phyloP scores from a whole-genome alignment of 2,329 filamentous ascomycete species.

The Scopulariopsis brevicaulis region DNA sequence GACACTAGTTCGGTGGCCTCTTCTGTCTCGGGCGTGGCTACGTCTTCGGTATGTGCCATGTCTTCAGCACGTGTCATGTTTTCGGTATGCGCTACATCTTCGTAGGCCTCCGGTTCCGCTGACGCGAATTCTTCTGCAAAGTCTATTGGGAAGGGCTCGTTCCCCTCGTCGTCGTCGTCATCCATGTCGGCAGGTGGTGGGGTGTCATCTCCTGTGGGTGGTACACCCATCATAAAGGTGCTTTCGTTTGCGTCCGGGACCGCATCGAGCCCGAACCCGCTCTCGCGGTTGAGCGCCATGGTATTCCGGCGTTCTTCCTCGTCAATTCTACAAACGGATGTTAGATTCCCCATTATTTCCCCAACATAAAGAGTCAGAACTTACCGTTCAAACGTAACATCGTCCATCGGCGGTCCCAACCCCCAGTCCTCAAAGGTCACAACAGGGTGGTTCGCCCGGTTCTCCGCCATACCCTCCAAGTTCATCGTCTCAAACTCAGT shows the following conservation, averaged over 20 bases:
- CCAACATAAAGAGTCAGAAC: constrained; percentile 1
- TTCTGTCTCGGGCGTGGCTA: constrained; percentile 2
- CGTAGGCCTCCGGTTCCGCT: constrained; percentile 1
- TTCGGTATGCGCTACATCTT: too few species aligned
- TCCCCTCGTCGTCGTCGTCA: constrained; percentile 8
- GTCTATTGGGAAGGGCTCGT: background rate
- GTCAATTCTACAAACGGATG: constrained; percentile 18
- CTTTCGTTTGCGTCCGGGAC: constrained; percentile 24
- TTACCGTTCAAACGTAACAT: constrained; percentile 31
- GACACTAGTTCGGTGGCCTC: constrained; percentile 1
- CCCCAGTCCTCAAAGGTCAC: constrained; percentile 29
- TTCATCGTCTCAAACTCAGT: constrained; percentile 36
- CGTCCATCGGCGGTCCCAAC: constrained; percentile 23
- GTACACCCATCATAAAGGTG: constrained; percentile 28
- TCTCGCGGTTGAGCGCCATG: constrained; percentile 26
- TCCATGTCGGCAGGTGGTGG: constrained; percentile 4
- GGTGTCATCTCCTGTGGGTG: constrained; percentile 10
- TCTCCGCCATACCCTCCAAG: constrained; percentile 27
- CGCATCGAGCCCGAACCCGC: constrained; percentile 35
- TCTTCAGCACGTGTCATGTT: too few species aligned
- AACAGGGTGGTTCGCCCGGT: constrained; percentile 41
- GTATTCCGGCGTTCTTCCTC: constrained; percentile 24
- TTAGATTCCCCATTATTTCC: background rate
- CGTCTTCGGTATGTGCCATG: constrained; percentile 1
- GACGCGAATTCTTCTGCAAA: constrained; percentile 4